phyloP scores from a whole-genome alignment of 495 filamentous ascomycete genomes.

The Xylaria longipes region DNA sequence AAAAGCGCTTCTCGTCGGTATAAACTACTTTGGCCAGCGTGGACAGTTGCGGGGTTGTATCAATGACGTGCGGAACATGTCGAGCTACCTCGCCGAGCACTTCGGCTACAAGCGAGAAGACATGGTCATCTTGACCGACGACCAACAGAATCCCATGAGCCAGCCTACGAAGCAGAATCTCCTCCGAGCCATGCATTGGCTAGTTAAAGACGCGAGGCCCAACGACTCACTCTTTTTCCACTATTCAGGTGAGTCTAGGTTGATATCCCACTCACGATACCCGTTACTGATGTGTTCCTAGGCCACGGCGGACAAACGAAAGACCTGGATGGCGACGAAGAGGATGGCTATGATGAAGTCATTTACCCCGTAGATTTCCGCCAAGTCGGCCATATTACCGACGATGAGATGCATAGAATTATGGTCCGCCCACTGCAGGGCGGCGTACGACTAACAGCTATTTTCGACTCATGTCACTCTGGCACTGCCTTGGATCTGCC shows the following conservation, averaged over 20 bases:
- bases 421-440: slow-evolving; percentile 84
- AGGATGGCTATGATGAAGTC: slow-evolving; percentile 96
- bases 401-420: slow-evolving; percentile 98
- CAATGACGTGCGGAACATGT: slow-evolving; percentile 99
- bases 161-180: slow-evolving; percentile 97
- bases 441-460: slow-evolving; percentile 92
- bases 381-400: slow-evolving; percentile 88
- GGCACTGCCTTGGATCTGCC: slow-evolving; percentile 95
- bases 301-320: slow-evolving; percentile 97
- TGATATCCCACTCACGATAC: neutral
- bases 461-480: slow-evolving; percentile 99
- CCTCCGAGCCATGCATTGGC: slow-evolving; percentile 96
- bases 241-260: slow-evolving; percentile 77
- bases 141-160: slow-evolving; percentile 96
- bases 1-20: slow-evolving; percentile 94
- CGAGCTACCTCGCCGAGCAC: slow-evolving; percentile 83
- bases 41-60: slow-evolving; percentile 95
- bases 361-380: slow-evolving; percentile 98
- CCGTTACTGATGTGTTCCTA: slow-evolving; percentile 41
- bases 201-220: slow-evolving; percentile 91
- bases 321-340: slow-evolving; percentile 92
- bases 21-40: slow-evolving; percentile 96
- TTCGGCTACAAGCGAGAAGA: slow-evolving; percentile 95
- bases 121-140: slow-evolving; percentile 97
- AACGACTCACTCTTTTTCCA: slow-evolving; percentile 99